Evolutionary conservation across 2,329 filamentous ascomycete genomes (phyloP).

Genomic region (Arthrobotrys iridis): DNA sequence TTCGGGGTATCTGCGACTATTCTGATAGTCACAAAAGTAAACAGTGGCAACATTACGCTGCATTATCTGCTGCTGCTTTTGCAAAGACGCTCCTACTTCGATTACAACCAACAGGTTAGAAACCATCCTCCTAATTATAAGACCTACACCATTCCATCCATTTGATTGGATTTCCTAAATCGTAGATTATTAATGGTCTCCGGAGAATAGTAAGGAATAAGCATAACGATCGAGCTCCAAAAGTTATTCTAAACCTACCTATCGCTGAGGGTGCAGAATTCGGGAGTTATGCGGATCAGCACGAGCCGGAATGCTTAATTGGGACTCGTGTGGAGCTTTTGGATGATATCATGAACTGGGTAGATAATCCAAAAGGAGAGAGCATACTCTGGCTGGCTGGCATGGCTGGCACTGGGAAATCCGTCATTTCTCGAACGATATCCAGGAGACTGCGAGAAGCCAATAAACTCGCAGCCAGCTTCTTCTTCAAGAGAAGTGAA

Average conservation of each 20-base stretch:
- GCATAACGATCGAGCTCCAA: background rate
- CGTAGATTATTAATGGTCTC: no score
- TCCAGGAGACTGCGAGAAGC: background rate
- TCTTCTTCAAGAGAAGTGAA: constrained; percentile 7
- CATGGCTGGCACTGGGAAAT: constrained; percentile 56
- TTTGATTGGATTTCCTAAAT: no score
- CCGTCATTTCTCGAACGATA: constrained; percentile 23
- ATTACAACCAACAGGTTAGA: background rate
- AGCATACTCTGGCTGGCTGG: constrained; percentile 61
- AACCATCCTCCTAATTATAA: no score
- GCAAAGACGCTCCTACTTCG: background rate
- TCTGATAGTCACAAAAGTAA: constrained; percentile 26
- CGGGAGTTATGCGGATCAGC: constrained; percentile 32
- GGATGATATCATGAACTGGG: constrained; percentile 49
- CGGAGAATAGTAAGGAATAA: background rate
- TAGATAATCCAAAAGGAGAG: constrained; percentile 18
- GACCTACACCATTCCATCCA: no score
- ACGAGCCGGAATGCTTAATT: constrained; percentile 55
- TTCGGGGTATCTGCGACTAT: constrained; percentile 17
- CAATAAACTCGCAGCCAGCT: background rate
- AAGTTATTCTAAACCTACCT: background rate
- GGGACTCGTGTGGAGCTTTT: constrained; percentile 57
- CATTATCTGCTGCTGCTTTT: background rate
- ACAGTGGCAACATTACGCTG: constrained; percentile 10
- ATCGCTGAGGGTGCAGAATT: background rate